A percentile compares a stretch with the other conserved stretches of the same genome.
Conservation (phyloP, 2,329 filamentous ascomycete genomes). For the Hymenoscyphus occultus region DNA sequence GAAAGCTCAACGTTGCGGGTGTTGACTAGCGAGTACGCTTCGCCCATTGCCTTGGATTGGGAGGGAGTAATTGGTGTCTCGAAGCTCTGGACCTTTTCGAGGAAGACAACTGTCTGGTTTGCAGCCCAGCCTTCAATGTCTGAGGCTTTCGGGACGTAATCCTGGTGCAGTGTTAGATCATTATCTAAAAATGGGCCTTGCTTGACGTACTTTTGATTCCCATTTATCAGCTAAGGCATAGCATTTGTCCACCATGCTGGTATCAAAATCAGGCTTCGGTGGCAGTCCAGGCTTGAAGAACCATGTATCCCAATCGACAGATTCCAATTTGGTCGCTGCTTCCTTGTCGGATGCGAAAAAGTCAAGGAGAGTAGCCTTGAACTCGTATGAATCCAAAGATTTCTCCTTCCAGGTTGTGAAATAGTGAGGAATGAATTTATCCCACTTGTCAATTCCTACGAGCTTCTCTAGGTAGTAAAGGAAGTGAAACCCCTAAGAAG, state of each 20-base stretch:
- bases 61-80: conserved; percentile 59
- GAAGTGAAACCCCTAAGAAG: conserved; percentile 72
- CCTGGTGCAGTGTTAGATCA: conserved; percentile 27
- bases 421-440: conserved; percentile 94
- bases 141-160: conserved; percentile 60
- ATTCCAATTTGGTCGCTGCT: conserved; percentile 58
- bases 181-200: background rate
- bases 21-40: conserved; percentile 68
- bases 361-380: conserved; percentile 80
- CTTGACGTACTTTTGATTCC: conserved; percentile 54
- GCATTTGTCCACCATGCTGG: conserved; percentile 79
- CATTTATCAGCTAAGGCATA: conserved; percentile 81
- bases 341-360: conserved; percentile 75
- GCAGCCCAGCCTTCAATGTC: conserved; percentile 76
- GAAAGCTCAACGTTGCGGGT: conserved; percentile 86
- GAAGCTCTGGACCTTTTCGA: conserved; percentile 73
- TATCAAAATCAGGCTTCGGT: conserved; percentile 88
- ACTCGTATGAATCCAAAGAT: conserved; percentile 90
- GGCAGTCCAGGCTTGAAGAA: conserved; percentile 89
- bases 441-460: conserved; percentile 81
- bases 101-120: conserved; percentile 89
- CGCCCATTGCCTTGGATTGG: conserved; percentile 69
- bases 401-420: conserved; percentile 82
- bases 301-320: conserved; percentile 84
- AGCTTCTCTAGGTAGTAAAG: conserved; percentile 86